These are phyloP conservation scores for Fusarium miscanthi DNA, from an alignment of 2,329 filamentous ascomycete species.

Conservation along the genomic window DNA sequence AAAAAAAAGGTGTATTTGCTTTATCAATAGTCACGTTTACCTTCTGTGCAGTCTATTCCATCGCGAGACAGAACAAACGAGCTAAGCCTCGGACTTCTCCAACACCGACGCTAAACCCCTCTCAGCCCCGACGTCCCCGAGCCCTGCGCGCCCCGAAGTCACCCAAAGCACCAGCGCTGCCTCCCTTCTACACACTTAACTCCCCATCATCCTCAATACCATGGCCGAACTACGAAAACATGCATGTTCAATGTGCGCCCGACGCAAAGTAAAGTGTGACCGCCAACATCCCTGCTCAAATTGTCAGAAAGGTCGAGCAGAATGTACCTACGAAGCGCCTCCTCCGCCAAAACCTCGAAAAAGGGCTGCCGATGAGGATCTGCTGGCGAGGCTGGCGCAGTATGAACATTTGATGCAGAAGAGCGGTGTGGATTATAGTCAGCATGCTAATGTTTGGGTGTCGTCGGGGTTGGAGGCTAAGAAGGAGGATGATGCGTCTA, in stretches of 20 bases:
- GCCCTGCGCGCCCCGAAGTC: neutral
- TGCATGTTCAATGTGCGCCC: constrained; percentile 36
- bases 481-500: neutral
- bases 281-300: constrained; percentile 56
- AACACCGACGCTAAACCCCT: neutral
- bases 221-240: constrained; percentile 10
- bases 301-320: constrained; percentile 51
- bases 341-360: constrained; percentile 41
- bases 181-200: neutral
- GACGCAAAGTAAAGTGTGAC: constrained; percentile 51
- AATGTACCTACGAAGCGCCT: constrained; percentile 43
- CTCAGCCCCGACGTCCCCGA: neutral
- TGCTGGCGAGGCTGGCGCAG: constrained; percentile 35
- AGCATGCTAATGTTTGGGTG: constrained; percentile 43
- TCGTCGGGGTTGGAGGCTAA: constrained; percentile 19
- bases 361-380: constrained; percentile 43
- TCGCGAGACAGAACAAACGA: neutral
- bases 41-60: no score
- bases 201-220: neutral
- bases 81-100: neutral
- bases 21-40: no score
- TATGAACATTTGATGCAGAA: constrained; percentile 48
- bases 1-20: no score
- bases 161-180: neutral
- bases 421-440: constrained; percentile 40